phyloP scores from a whole-genome alignment of 768 basidiomycete species.

The Boletus sp. region DNA sequence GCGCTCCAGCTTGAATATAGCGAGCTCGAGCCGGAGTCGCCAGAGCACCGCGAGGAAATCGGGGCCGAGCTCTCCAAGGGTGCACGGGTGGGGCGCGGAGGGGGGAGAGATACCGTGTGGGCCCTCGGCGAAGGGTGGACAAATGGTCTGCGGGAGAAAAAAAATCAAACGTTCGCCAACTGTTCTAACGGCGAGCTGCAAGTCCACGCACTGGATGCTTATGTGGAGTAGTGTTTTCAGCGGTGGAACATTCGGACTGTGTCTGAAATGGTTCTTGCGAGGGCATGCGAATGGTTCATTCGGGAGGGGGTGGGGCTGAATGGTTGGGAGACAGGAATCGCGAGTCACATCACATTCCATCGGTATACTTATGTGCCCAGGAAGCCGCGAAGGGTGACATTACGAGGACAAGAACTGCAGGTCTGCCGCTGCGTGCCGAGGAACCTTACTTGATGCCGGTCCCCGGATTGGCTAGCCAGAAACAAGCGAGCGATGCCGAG shows the following conservation, averaged over 20 bases:
- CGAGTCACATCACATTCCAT: conserved; percentile 1
- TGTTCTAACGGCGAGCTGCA: background rate
- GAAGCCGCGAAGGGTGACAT: conserved; percentile 2
- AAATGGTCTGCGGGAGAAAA: background rate
- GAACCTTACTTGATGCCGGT: conserved; percentile 11
- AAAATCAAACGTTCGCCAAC: background rate
- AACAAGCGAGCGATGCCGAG: too few species aligned
- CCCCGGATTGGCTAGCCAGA: background rate
- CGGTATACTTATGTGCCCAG: conserved; percentile 15
- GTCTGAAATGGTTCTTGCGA: background rate
- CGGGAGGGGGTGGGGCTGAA: background rate
- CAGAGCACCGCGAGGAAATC: conserved; percentile 18
- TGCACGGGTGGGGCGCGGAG: background rate
- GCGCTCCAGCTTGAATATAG: conserved; percentile 22
- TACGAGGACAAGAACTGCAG: conserved; percentile 5
- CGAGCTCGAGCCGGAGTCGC: conserved; percentile 17
- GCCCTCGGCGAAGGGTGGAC: background rate
- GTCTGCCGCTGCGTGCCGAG: conserved; percentile 13
- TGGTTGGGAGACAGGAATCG: background rate
- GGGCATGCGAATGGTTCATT: conserved; percentile 2
- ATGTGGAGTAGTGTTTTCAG: background rate
- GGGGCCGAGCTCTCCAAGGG: background rate
- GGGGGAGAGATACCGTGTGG: background rate
- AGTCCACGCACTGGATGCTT: conserved; percentile 1
- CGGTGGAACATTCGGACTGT: background rate